phyloP scores from a whole-genome alignment of 106 monocot genomes.

The Xerophyta viscosa region DNA sequence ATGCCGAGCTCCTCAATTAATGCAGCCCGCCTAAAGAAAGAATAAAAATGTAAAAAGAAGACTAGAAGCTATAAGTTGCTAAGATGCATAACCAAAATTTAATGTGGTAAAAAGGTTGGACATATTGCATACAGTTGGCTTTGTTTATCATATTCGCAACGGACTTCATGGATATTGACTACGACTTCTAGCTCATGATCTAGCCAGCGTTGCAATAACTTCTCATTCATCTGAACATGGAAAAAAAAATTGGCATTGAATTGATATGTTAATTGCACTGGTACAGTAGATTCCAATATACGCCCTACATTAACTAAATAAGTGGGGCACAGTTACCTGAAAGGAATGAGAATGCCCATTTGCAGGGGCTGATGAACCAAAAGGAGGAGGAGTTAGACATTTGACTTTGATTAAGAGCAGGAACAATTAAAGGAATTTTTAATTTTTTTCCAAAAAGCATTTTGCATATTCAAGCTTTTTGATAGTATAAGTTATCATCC shows the following conservation, averaged over 20 bases:
- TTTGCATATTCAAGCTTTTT: no score
- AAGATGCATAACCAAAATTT: neutral
- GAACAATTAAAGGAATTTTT: no score
- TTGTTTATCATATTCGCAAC: constrained; percentile 92
- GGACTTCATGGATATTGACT: constrained; percentile 91
- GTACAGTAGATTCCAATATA: no score
- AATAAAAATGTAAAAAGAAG: constrained; percentile 3
- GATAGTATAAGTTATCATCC: no score
- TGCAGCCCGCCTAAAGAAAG: constrained; percentile 48
- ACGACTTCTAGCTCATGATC: constrained; percentile 95
- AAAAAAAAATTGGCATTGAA: neutral
- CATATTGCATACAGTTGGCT: constrained; percentile 98
- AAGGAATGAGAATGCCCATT: no score
- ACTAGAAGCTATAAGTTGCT: neutral
- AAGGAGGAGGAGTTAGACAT: no score
- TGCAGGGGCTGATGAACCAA: no score
- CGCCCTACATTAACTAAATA: no score
- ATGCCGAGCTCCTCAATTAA: constrained; percentile 72
- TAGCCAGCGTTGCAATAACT: constrained; percentile 78
- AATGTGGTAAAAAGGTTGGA: neutral
- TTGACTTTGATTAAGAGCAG: no score
- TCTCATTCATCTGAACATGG: constrained; percentile 70
- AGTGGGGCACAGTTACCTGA: no score
- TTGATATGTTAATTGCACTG: constrained; percentile 1
- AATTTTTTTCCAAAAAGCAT: no score